Evolutionary conservation across 176 grass and related monocot genomes (phyloP).

Genomic region (Miscanthus lutarioriparius): DNA sequence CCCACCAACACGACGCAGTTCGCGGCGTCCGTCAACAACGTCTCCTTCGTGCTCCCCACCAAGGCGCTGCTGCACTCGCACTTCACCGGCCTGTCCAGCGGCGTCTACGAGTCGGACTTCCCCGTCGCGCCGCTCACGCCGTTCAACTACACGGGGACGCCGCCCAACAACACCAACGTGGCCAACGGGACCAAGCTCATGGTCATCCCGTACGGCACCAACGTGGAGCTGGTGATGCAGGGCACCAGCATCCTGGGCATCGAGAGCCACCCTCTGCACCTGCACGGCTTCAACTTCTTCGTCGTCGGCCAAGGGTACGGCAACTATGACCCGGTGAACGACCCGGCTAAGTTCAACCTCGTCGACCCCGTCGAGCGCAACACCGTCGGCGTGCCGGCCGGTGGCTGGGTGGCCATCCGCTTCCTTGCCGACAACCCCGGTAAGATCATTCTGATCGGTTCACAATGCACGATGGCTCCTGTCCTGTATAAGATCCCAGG

Average conservation of each 20-base stretch:
- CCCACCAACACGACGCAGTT: slow-evolving; percentile 50
- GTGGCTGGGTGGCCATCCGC: slow-evolving; percentile 72
- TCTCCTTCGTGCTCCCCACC: slow-evolving; percentile 56
- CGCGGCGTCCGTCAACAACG: slow-evolving; percentile 61
- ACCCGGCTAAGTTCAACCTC: slow-evolving; percentile 70
- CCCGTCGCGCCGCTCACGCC: slow-evolving; percentile 17
- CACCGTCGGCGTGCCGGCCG: slow-evolving; percentile 63
- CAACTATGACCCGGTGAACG: slow-evolving; percentile 55
- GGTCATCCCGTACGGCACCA: slow-evolving; percentile 47
- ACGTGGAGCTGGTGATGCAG: slow-evolving; percentile 79
- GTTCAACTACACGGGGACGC: slow-evolving; percentile 71
- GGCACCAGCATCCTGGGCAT: slow-evolving; percentile 65
- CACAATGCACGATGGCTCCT: no score
- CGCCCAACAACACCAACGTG: slow-evolving; percentile 58
- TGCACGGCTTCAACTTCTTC: slow-evolving; percentile 91
- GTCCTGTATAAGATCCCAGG: neutral
- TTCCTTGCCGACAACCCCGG: slow-evolving; percentile 85
- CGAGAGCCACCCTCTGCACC: slow-evolving; percentile 85
- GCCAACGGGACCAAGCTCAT: slow-evolving; percentile 54
- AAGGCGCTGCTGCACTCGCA: slow-evolving; percentile 62
- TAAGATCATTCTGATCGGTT: neutral
- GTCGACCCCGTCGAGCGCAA: slow-evolving; percentile 82
- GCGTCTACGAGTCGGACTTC: slow-evolving; percentile 53
- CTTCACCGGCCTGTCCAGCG: slow-evolving; percentile 46
- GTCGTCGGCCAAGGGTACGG: slow-evolving; percentile 67